phyloP scores from a whole-genome alignment of 371 early-diverging fungal genomes.

The Gilbertella persicaria region DNA sequence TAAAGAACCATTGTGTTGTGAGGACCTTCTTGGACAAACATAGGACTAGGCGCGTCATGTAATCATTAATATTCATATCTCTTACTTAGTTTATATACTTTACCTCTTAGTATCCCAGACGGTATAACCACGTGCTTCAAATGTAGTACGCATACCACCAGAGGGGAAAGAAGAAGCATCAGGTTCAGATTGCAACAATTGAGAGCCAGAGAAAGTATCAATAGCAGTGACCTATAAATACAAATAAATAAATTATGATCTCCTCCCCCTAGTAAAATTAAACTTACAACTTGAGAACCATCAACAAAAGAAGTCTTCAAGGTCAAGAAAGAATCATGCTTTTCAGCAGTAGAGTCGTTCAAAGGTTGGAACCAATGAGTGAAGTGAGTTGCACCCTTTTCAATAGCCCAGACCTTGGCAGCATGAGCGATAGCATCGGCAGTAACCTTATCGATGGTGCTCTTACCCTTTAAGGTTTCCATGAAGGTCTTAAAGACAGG shows the following conservation, averaged over 20 bases:
- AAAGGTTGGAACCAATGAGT: slow-evolving; percentile 99
- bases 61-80: background rate
- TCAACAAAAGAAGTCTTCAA: slow-evolving; percentile 73
- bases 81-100: background rate
- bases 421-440: slow-evolving; percentile 98
- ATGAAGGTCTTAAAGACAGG: slow-evolving; percentile 89
- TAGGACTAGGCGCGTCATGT: slow-evolving; percentile 66
- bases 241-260: background rate
- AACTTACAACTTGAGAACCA: slow-evolving; percentile 76
- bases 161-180: slow-evolving; percentile 99
- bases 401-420: slow-evolving; percentile 95
- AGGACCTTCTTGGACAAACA: slow-evolving; percentile 93
- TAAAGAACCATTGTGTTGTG: slow-evolving; percentile 91
- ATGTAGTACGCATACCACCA: slow-evolving; percentile 97
- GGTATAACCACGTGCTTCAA: slow-evolving; percentile 99
- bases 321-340: slow-evolving; percentile 97
- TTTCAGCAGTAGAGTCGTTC: slow-evolving; percentile 97
- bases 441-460: slow-evolving; percentile 86
- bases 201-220: slow-evolving; percentile 94
- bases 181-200: slow-evolving; percentile 97
- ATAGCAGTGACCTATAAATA: slow-evolving; percentile 71
- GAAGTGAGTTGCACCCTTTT: slow-evolving; percentile 93
- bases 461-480: slow-evolving; percentile 86
- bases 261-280: no score
- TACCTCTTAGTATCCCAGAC: slow-evolving; percentile 94